Conservation (phyloP, 2,329 filamentous ascomycete species). For the Leptoxyphium fumago region DNA sequence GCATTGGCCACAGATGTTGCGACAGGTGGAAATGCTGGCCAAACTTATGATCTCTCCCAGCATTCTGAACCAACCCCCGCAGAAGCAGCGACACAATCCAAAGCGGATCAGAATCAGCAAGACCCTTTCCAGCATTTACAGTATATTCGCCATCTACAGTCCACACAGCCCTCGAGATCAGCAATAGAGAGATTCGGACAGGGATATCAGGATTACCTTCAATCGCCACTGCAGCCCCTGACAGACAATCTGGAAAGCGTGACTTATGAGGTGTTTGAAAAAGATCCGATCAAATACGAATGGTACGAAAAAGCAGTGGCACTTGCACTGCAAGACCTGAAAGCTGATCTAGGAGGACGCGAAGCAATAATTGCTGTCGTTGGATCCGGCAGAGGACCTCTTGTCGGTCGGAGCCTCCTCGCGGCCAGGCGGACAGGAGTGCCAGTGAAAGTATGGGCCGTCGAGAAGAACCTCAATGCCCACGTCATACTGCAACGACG, state of each 20-base stretch:
- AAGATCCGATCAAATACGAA: constrained; percentile 93
- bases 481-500: constrained; percentile 84
- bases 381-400: constrained; percentile 79
- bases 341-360: constrained; percentile 57
- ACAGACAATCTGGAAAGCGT: constrained; percentile 94
- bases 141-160: constrained; percentile 74
- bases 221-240: constrained; percentile 84
- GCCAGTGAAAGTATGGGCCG: constrained; percentile 71
- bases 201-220: constrained; percentile 84
- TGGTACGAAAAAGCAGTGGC: constrained; percentile 82
- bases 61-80: constrained; percentile 45
- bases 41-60: neutral
- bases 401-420: constrained; percentile 73
- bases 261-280: constrained; percentile 97
- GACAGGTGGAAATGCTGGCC: neutral
- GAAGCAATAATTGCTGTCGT: constrained; percentile 79
- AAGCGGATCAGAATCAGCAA: constrained; percentile 30
- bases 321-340: constrained; percentile 70
- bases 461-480: constrained; percentile 97
- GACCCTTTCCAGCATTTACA: constrained; percentile 50
- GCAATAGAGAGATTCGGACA: constrained; percentile 51
- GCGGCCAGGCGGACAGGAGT: constrained; percentile 67
- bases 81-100: constrained; percentile 38
- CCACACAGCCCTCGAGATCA: constrained; percentile 55
- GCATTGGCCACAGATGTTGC: neutral